Conservation (phyloP, 73 alveolate species). For the Stentor coeruleus region DNA sequence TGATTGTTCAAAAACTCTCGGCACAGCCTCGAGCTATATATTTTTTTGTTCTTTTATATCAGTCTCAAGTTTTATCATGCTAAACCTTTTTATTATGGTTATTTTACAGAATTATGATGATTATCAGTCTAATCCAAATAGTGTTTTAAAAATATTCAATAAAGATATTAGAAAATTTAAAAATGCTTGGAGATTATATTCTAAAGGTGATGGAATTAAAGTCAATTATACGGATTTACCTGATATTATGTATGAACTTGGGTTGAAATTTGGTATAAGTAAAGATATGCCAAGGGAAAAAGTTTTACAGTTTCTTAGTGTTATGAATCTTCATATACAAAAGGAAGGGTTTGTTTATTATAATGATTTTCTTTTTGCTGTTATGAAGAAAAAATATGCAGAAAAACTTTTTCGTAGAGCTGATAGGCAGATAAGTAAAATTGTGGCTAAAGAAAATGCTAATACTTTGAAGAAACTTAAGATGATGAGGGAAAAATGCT, state of each 20-base stretch:
- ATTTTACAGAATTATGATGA: conserved; percentile 58
- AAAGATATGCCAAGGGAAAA: conserved; percentile 26
- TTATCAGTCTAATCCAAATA: conserved; percentile 51
- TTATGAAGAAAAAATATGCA: conserved; percentile 30
- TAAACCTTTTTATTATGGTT: conserved; percentile 60
- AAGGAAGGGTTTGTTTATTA: conserved; percentile 35
- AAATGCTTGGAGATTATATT: conserved; percentile 43
- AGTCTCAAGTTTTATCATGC: conserved; percentile 49
- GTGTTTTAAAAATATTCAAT: conserved; percentile 46
- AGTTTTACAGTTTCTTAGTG: conserved; percentile 11
- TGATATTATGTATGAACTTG: conserved; percentile 24
- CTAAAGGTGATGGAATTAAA: conserved; percentile 24
- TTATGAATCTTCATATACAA: conserved; percentile 30
- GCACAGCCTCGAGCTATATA: conserved; percentile 61
- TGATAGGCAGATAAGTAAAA: background rate
- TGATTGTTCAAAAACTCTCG: conserved; percentile 62
- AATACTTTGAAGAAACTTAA: background rate
- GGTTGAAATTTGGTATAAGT: conserved; percentile 31
- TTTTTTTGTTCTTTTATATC: conserved; percentile 48
- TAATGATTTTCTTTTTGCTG: conserved; percentile 40
- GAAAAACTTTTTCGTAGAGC: conserved; percentile 20
- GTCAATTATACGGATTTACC: conserved; percentile 24
- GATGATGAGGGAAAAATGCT: background rate
- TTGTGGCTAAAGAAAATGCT: conserved; percentile 6
- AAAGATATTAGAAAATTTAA: conserved; percentile 33